These are phyloP conservation scores for Ceratocystis cubensis DNA, from an alignment of 2,329 filamentous ascomycete species.

Conservation along the genomic window DNA sequence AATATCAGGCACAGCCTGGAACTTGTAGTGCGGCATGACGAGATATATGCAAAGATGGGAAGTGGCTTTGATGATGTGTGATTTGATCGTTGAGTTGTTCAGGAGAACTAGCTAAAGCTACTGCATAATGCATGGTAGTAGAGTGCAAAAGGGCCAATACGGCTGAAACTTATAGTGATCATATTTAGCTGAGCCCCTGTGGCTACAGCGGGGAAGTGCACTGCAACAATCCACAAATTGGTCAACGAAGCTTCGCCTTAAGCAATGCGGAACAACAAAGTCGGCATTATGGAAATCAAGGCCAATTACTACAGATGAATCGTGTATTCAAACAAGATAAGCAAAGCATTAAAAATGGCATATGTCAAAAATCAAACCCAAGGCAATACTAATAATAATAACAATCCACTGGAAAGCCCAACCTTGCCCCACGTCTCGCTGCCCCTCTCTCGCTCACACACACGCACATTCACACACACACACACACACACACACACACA, in stretches of 20 bases:
- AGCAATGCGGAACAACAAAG: background rate
- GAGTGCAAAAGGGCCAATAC: background rate
- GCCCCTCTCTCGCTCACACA: background rate
- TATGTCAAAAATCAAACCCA: background rate
- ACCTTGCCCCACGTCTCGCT: background rate
- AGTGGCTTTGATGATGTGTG: background rate
- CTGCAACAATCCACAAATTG: background rate
- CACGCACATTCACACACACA: background rate
- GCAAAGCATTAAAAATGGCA: background rate
- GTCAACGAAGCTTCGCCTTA: background rate
- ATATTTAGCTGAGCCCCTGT: background rate
- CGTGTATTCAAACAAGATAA: background rate
- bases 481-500: background rate
- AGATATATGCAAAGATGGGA: background rate
- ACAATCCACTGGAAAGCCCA: background rate
- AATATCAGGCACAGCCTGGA: slow-evolving; percentile 33
- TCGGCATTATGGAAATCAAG: background rate
- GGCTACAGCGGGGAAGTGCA: background rate
- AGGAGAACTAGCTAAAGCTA: background rate
- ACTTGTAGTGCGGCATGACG: slow-evolving; percentile 22
- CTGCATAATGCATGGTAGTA: no score
- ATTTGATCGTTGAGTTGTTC: background rate
- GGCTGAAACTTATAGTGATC: background rate
- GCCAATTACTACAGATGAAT: background rate
- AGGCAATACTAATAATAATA: background rate